Conservation (phyloP, 2,329 filamentous ascomycete species). For the Verticillium tricorpus region DNA sequence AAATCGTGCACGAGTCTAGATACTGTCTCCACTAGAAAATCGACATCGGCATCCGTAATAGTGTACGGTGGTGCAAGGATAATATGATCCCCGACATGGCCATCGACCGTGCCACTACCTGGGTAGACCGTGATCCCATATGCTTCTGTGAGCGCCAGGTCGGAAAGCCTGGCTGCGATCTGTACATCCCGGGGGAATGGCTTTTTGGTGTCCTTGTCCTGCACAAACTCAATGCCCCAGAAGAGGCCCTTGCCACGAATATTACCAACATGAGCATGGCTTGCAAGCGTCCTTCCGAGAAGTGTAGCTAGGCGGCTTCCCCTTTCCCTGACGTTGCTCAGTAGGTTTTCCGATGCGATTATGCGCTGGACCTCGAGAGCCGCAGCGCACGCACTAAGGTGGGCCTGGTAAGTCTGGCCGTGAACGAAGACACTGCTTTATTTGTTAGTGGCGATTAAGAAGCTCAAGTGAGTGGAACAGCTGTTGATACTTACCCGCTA, state of each 20-base stretch:
- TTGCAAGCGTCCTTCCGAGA: not conserved
- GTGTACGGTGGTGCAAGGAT: slow-evolving; percentile 67
- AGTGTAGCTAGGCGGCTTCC: slow-evolving; percentile 23
- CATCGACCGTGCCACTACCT: slow-evolving; percentile 55
- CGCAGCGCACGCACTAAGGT: slow-evolving; percentile 20
- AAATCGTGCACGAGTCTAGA: slow-evolving; percentile 35
- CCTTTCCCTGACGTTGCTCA: slow-evolving; percentile 24
- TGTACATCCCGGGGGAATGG: slow-evolving; percentile 25
- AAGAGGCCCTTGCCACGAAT: slow-evolving; percentile 39
- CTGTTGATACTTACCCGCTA: slow-evolving; percentile 19
- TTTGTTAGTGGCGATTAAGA: not conserved
- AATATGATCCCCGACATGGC: slow-evolving; percentile 63
- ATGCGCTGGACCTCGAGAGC: slow-evolving; percentile 26
- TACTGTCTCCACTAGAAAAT: slow-evolving; percentile 16
- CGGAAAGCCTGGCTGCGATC: slow-evolving; percentile 22
- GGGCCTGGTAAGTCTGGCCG: slow-evolving; percentile 21
- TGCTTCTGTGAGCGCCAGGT: slow-evolving; percentile 18
- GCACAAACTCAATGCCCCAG: slow-evolving; percentile 43
- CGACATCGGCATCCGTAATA: slow-evolving; percentile 50
- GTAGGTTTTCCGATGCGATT: slow-evolving; percentile 25
- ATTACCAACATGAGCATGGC: slow-evolving; percentile 27
- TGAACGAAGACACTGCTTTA: slow-evolving; percentile 11
- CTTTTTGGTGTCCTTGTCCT: slow-evolving; percentile 26
- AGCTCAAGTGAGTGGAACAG: not conserved
- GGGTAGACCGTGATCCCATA: slow-evolving; percentile 37